Base-by-base conservation (phyloP, 2,329 filamentous ascomycete genomes). In the Sporothrix euskadiensis region DNA sequence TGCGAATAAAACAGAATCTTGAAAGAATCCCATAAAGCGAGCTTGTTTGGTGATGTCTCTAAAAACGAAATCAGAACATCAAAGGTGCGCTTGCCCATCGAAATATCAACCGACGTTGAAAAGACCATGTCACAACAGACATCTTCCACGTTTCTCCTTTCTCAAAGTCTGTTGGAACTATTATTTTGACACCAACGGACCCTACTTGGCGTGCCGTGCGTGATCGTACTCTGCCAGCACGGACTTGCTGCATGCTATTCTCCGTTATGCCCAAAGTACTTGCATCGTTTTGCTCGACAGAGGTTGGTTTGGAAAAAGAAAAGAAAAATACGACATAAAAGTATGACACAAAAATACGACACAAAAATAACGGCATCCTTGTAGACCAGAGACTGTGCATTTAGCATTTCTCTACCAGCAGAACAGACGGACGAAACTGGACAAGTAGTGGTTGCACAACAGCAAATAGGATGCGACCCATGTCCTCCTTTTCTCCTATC, bases 381-480 rank as follows among this genome's bases (percentile, higher is more conserved):
- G 22, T 30, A 56, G 2, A 47, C 4, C 7, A 12, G 4, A 56
- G 22, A 30, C 52, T 56, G 52, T 61, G 32, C 9, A 61, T 39
- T 61, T 61, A 39, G 57, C 32, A 61, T n/a, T 14, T 22, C 19
- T 19, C 52, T 56, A 8, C 9, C 22, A n/a, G 30, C 12, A 35
- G 56, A 59, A 32, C 10, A 41, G 35, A 41, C 35, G 8, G 35
- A 32, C 30, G 14, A 35, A 59, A 7, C 16, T 6, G 8, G 14
- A 35, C 30, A 16, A 14, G 16, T 8, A 22, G 35, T 44, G 12
- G 61, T 30, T 47, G 61, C 61, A 44, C 10, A 44, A 35, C 56
- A 59, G 56, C 61, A 66, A 44, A 47, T 47, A 66, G 39, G n/a
- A 66, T 47, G 61, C 10, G 22, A 44, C 61, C 22, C 61, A 41